Base-by-base conservation (phyloP, 345 rosid species). In the Viola odorata region DNA sequence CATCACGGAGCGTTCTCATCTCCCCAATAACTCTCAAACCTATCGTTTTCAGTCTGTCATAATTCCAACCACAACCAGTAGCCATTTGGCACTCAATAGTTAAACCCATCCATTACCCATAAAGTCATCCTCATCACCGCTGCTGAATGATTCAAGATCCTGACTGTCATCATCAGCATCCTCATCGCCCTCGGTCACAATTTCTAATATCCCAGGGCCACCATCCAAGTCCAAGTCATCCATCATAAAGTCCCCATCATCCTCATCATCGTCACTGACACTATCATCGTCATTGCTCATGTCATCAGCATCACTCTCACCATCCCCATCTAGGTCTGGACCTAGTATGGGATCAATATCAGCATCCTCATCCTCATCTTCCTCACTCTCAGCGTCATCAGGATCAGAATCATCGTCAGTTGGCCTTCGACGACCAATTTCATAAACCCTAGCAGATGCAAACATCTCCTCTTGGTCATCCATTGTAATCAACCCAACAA, bases 371-470 rank as follows among this genome's bases (percentile, higher is more conserved):
- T 91, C 98, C n/a, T 89, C 98, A 3, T 88, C 96, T 45, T 88
- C 98, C 11, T 88, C 90, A 41, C 86, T 87, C 73, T 88, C 96
- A 15, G 88, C 98, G 70, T 90, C 97, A 68, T 94, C 97, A 14
- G 97, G 97, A 72, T 94, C 99, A 3, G 97, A 90, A 67, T 94
- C 99, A 45, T 94, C 99, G 38, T 90, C 99, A 0, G 97, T 88
- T 41, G 97, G 96, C 76, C 86, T 81, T 63, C 96, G 72, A 5
- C 99, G 78, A 55, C 99, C 99, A 65, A 90, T 85, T 80, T 94
- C 99, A 65, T 90, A 94, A 53, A 94, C 69, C 77, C 99, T 84
- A 13, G 85, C 99, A 0, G 97, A 90, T 44, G 97, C 86, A 62
- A 74, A 76, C 97, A 94, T 84, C 51, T 88, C 97, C 38, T 90